Percentiles rank a stretch among this genome's conserved stretches.
Evolutionary conservation across 768 basidiomycete species (phyloP).

Genomic region (Boletus rubescentipes): DNA sequence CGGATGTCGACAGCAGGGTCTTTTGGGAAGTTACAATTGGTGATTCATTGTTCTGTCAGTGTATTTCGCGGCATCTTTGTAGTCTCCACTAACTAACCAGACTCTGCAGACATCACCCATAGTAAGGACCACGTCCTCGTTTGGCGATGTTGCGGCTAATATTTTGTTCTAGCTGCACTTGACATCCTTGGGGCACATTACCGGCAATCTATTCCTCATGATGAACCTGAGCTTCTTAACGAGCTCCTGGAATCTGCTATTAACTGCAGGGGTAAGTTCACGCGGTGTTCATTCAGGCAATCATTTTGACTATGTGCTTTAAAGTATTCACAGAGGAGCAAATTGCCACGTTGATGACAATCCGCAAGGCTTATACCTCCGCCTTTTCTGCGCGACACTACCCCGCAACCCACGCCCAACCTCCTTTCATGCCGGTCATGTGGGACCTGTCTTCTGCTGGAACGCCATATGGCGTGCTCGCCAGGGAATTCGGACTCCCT

Average conservation of each 20-base stretch:
- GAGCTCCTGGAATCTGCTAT: constrained; percentile 46
- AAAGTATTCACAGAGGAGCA: constrained; percentile 68
- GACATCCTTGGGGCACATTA: constrained; percentile 57
- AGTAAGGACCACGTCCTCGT: constrained; percentile 18
- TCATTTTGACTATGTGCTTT: not conserved
- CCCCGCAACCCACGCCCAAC: constrained; percentile 7
- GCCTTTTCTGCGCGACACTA: constrained; percentile 16
- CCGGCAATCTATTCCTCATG: constrained; percentile 32
- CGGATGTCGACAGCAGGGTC: constrained; percentile 70
- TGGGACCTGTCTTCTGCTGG: constrained; percentile 14
- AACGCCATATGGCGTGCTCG: constrained; percentile 51
- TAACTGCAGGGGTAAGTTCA: constrained; percentile 53
- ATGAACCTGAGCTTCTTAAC: constrained; percentile 44
- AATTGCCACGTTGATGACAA: constrained; percentile 44
- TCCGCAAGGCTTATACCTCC: constrained; percentile 35
- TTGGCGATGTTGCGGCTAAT: constrained; percentile 25
- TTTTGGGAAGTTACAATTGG: constrained; percentile 66
- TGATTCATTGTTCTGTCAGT: constrained; percentile 68
- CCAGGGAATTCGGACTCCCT: constrained; percentile 74
- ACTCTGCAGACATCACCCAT: constrained; percentile 36
- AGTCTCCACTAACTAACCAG: constrained; percentile 5
- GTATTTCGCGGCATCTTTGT: not conserved
- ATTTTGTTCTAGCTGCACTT: constrained; percentile 42
- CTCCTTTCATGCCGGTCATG: constrained; percentile 20
- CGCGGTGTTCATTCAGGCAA: constrained; percentile 37